These are phyloP conservation scores for Leccinum barrowsii DNA, from an alignment of 768 basidiomycete genomes.

Conservation along the genomic window DNA sequence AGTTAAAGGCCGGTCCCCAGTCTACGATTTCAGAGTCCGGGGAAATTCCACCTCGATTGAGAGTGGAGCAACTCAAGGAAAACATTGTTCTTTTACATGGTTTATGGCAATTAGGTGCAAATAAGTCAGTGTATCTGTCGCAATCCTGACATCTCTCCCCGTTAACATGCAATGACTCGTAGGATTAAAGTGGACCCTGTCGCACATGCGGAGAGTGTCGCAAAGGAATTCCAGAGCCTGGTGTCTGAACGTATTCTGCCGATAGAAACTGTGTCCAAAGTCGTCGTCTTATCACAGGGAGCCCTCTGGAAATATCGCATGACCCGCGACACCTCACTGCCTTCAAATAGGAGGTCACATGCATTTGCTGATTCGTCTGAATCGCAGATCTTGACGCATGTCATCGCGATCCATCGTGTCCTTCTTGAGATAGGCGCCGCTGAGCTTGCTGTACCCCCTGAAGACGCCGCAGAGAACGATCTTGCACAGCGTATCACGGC, in stretches of 20 bases:
- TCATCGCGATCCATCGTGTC: constrained; percentile 59
- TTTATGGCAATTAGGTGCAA: constrained; percentile 52
- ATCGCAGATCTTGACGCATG: constrained; percentile 61
- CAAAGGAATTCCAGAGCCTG: constrained; percentile 55
- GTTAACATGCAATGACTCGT: constrained; percentile 5
- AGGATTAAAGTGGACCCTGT: constrained; percentile 43
- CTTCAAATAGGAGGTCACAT: constrained; percentile 25
- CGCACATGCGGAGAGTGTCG: constrained; percentile 45
- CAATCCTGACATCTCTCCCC: neutral
- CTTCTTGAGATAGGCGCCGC: constrained; percentile 64
- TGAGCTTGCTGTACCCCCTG: constrained; percentile 55
- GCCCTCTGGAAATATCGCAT: constrained; percentile 84
- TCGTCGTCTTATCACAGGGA: constrained; percentile 70
- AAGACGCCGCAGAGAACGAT: constrained; percentile 53
- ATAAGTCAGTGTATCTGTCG: constrained; percentile 47
- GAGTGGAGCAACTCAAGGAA: constrained; percentile 67
- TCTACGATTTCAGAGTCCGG: constrained; percentile 29
- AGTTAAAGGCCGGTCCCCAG: constrained; percentile 38
- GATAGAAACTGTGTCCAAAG: constrained; percentile 71
- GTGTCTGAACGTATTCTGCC: constrained; percentile 69
- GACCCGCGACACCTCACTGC: constrained; percentile 47
- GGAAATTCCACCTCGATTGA: constrained; percentile 44
- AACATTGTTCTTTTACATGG: constrained; percentile 76
- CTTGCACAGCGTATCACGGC: constrained; percentile 84
- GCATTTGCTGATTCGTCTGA: constrained; percentile 40